Base-by-base conservation (phyloP, 306 rosid species). In the Gastrolobium bilobum region DNA sequence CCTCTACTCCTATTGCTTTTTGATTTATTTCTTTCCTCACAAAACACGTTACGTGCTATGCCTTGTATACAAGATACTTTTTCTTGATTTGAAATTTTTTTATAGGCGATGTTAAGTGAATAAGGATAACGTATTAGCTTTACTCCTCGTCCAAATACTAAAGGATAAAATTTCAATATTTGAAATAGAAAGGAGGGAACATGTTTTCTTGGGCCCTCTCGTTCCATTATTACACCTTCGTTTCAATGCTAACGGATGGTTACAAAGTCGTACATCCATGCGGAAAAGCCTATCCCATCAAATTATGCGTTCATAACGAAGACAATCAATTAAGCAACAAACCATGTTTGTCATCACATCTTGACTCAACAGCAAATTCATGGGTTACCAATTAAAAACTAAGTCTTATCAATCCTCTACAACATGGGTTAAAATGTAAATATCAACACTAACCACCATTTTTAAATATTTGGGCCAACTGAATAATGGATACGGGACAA, bases 151-250 rank as follows among this genome's bases (percentile, higher is more conserved):
- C 79, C 73, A 78, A 79, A 69, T 10, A 38, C 29, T 73, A 54
- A 79, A 40, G 56, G 81, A 79, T 71, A 68, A 50, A 67, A 9
- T 34, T 20, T 35, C 71, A 20, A 66, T 35, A 52, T 79, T 74
- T 74, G 81, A 83, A 83, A 79, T 63, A 14, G 74, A 83, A 73
- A 67, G 47, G 68, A 59, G 68, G 80, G 73, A 73, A 58, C 77
- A 67, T 51, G 68, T 42, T 71, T 71, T 51, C 57, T 76, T 79
- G 77, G 72, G 4, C 43, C 64, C 42, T 70, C 6, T 20, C 29
- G 7, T 48, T 80, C 54, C 76, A 81, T 56, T 61, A 62, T 56
- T 46, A 34, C 37, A 2, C 3, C 57, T 15, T 52, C 13, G 37
- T 13, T 26, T 72, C 40, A 13, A n/a, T 7, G 35, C 30, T 64